Base-by-base conservation (phyloP, 805 yeast species). In the Ogataea paradorogensis region DNA sequence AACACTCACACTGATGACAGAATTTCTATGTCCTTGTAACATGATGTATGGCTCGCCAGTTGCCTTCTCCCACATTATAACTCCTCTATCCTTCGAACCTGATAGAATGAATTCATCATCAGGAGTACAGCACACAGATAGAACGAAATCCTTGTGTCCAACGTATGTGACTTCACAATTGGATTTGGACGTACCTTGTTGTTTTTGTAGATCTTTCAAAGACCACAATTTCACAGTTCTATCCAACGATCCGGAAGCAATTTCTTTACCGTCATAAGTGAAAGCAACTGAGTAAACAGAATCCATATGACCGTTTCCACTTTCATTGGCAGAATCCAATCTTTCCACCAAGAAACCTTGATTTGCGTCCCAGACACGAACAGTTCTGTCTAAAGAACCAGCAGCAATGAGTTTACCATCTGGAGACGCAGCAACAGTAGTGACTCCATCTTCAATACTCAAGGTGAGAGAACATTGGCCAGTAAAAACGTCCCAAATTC, bases 11-110 rank as follows among this genome's bases (percentile, higher is more conserved):
- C 91, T 82, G 52, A 91, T 91, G 33, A 93, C 98, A 8, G 95
- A 85, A 70, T 91, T 91, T 62, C 93, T 81, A 65, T 91, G 98
- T 25, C 98, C 98, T 69, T 89, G 97, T 55, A 93, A 74, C 96
- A 90, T 88, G 58, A 91, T 74, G 64, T 88, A 79, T 38, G 96
- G 95, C 64, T 87, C 90, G 47, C 96, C 96, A 10, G 90, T 78
- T 32, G 73, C 70, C 53, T 90, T 90, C 62, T 91, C 96, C 99
- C 99, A 91, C 70, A 91, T 84, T 47, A 90, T 84, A 40, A 91
- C 96, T 38, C 97, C 96, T 56, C 97, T 82, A 70, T 91, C 99
- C 65, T 91, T 91, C 23, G 96, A 88, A 38, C 98, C 98, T 1
- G 95, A 85, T 42, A 91, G 72, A 41, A 91, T 84, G 71, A 87